Percentiles rank a stretch among this genome's conserved stretches.
Evolutionary conservation across 2,329 filamentous ascomycete genomes (phyloP).

Genomic region (Aspergillus fumigatus): DNA sequence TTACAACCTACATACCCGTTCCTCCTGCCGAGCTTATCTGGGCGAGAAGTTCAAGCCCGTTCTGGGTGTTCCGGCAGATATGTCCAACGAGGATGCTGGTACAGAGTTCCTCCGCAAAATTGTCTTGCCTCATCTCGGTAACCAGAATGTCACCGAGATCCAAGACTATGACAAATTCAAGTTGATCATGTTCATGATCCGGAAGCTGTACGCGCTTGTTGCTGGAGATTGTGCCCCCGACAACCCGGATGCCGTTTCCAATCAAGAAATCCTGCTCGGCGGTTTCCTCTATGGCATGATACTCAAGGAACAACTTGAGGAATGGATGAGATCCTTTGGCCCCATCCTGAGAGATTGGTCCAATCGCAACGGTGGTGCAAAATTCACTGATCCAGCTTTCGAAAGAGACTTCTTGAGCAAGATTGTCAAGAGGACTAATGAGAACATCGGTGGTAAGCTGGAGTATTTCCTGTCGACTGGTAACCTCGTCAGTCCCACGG

Average conservation of each 20-base stretch:
- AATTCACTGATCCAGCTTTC: conserved; percentile 74
- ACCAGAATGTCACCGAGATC: conserved; percentile 73
- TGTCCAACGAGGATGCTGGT: conserved; percentile 83
- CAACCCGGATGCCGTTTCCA: conserved; percentile 94
- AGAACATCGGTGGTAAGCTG: conserved; percentile 79
- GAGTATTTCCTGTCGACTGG: conserved; percentile 97
- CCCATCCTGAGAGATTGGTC: conserved; percentile 52
- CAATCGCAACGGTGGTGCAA: conserved; percentile 46
- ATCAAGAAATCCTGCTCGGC: conserved; percentile 89
- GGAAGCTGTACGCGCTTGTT: conserved; percentile 89
- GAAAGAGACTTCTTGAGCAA: conserved; percentile 71
- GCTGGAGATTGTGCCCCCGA: conserved; percentile 89
- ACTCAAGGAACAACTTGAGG: conserved; percentile 88
- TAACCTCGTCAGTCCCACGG: conserved; percentile 85
- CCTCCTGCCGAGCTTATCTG: conserved; percentile 78
- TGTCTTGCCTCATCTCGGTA: conserved; percentile 86
- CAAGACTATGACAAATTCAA: conserved; percentile 92
- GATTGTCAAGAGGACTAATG: conserved; percentile 76
- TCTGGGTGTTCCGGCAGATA: conserved; percentile 74
- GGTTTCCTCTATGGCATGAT: conserved; percentile 95
- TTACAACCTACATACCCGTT: conserved; percentile 76
- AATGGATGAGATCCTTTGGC: conserved; percentile 69
- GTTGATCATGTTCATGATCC: conserved; percentile 90
- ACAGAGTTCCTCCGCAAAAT: conserved; percentile 87
- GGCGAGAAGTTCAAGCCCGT: conserved; percentile 89